A percentile compares a stretch with the other conserved stretches of the same genome.
These are phyloP conservation scores for Boletus eberwhitei DNA, from an alignment of 768 basidiomycete genomes.

Conservation along the genomic window DNA sequence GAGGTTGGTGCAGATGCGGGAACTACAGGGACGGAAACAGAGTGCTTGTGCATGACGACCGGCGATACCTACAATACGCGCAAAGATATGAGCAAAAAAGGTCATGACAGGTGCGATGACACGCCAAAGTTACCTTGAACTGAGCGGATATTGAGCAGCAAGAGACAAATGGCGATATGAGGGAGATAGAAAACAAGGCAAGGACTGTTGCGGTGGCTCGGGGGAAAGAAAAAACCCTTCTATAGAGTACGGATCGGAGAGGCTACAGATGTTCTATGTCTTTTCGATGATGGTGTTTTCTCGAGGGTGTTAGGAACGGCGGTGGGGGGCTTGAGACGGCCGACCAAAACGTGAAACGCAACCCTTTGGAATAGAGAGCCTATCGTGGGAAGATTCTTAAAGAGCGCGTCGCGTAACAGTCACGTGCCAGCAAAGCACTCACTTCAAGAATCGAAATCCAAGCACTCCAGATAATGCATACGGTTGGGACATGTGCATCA, in stretches of 20 bases:
- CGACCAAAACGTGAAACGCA: conserved; percentile 27
- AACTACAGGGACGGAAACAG: conserved; percentile 28
- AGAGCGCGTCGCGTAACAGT: conserved; percentile 39
- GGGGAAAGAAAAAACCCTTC: conserved; percentile 9
- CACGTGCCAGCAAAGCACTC: conserved; percentile 32
- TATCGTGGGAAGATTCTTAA: conserved; percentile 34
- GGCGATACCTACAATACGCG: conserved; percentile 9
- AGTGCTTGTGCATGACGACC: conserved; percentile 29
- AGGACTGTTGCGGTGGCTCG: conserved; percentile 20
- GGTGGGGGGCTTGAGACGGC: conserved; percentile 13
- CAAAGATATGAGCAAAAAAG: conserved; percentile 11
- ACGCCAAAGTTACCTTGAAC: conserved; percentile 20
- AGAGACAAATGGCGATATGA: conserved; percentile 22
- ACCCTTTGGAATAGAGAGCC: conserved; percentile 23
- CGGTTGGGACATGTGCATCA: too few species aligned
- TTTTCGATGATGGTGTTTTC: conserved; percentile 9
- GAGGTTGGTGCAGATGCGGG: conserved; percentile 46
- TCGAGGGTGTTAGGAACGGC: conserved; percentile 11
- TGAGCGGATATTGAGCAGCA: conserved; percentile 12
- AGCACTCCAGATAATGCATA: not conserved
- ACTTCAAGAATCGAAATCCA: not conserved
- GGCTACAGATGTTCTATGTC: conserved; percentile 1
- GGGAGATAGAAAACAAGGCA: conserved; percentile 24
- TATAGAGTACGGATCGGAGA: conserved; percentile 16
- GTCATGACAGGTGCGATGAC: not conserved